These are phyloP conservation scores for Colletotrichum sp. DNA, from an alignment of 2,329 filamentous ascomycete species.

Conservation along the genomic window DNA sequence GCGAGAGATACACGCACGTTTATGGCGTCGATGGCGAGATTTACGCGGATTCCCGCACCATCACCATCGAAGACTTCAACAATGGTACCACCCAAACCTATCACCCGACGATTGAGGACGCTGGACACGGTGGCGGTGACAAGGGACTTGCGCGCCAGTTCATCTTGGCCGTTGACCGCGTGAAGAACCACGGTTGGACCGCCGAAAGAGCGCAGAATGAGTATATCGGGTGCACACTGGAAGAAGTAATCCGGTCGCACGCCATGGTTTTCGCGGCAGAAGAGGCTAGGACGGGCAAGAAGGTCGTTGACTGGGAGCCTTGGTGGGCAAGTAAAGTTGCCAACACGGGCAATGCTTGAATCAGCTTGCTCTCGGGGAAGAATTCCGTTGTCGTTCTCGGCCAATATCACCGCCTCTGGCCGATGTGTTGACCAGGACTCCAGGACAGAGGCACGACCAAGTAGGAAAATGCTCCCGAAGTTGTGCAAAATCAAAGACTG, in stretches of 20 bases:
- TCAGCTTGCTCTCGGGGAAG: background rate
- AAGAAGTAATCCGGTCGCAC: conserved; percentile 89
- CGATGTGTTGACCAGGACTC: background rate
- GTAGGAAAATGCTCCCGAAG: background rate
- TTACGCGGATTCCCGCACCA: conserved; percentile 79
- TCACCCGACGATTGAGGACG: conserved; percentile 20
- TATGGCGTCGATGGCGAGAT: conserved; percentile 90
- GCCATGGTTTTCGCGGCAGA: conserved; percentile 94
- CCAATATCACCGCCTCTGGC: background rate
- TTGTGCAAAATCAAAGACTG: background rate
- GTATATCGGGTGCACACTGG: conserved; percentile 81
- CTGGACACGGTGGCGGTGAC: conserved; percentile 21
- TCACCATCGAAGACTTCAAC: conserved; percentile 69
- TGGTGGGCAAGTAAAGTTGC: conserved; percentile 69
- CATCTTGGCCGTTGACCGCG: conserved; percentile 78
- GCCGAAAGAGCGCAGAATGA: conserved; percentile 75
- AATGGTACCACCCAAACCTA: conserved; percentile 15
- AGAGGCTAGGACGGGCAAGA: conserved; percentile 74
- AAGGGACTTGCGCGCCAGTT: conserved; percentile 77
- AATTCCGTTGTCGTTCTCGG: background rate
- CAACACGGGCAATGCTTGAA: conserved; percentile 1
- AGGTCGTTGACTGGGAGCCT: conserved; percentile 74
- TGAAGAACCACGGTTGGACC: conserved; percentile 72
- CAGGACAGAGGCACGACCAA: background rate
- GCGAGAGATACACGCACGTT: conserved; percentile 81